Percentiles rank a stretch among this genome's conserved stretches.
Evolutionary conservation across 1,284 basidiomycete species (phyloP).

Genomic region (Malassezia restricta): DNA sequence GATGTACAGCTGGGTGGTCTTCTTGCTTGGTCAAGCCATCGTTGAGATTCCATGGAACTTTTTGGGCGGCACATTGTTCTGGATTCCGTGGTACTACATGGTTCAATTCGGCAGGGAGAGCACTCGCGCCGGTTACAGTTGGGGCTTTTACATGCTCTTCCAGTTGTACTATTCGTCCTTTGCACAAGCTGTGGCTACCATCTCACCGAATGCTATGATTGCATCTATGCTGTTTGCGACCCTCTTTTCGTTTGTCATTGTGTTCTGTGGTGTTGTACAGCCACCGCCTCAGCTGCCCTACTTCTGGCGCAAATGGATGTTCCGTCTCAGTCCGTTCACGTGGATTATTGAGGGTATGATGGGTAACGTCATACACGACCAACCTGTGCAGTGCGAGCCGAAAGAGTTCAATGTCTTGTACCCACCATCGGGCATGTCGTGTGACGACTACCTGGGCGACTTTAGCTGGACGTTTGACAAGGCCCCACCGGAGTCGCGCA

Average conservation of each 20-base stretch:
- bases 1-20: slow-evolving; percentile 70
- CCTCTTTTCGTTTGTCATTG: slow-evolving; percentile 56
- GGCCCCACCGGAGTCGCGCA: not conserved
- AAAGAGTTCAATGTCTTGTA: slow-evolving; percentile 47
- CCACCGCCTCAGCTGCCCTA: slow-evolving; percentile 30
- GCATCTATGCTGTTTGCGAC: slow-evolving; percentile 58
- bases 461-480: slow-evolving; percentile 23
- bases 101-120: slow-evolving; percentile 17
- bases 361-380: slow-evolving; percentile 42
- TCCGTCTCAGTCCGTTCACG: slow-evolving; percentile 63
- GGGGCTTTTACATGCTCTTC: slow-evolving; percentile 32
- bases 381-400: slow-evolving; percentile 46
- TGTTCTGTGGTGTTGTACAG: slow-evolving; percentile 53
- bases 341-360: slow-evolving; percentile 49
- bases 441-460: slow-evolving; percentile 47
- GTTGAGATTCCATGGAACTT: slow-evolving; percentile 45
- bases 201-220: slow-evolving; percentile 58
- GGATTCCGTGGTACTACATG: slow-evolving; percentile 35
- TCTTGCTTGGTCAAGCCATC: slow-evolving; percentile 49
- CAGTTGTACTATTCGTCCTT: slow-evolving; percentile 53
- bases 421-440: slow-evolving; percentile 47
- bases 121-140: slow-evolving; percentile 22
- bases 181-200: slow-evolving; percentile 57
- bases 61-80: slow-evolving; percentile 34
- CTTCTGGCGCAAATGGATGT: slow-evolving; percentile 25